A percentile compares a stretch with the other conserved stretches of the same genome.
phyloP scores from a whole-genome alignment of 163 green algal species.

The Prototheca cutis region DNA sequence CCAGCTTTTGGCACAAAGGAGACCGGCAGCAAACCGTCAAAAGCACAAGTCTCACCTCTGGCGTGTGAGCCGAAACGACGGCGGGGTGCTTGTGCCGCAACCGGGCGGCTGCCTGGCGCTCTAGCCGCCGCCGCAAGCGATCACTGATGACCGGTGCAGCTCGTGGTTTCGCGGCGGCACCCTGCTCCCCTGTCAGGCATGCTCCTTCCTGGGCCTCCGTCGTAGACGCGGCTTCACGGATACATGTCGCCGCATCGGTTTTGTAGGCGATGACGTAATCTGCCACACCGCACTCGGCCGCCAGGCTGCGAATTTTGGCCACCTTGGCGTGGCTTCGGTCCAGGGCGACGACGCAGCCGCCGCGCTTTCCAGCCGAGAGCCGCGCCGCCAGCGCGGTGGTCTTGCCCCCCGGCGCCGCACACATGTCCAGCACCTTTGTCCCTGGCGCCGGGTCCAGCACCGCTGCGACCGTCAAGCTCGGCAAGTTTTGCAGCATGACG shows the following conservation, averaged over 20 bases:
- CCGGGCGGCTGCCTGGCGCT: slow-evolving; percentile 28
- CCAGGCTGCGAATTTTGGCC: slow-evolving; percentile 36
- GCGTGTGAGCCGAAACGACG: slow-evolving; percentile 2
- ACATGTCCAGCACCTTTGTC: slow-evolving; percentile 70
- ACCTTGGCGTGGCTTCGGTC: slow-evolving; percentile 79
- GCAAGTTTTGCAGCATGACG: slow-evolving; percentile 81
- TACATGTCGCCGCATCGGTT: slow-evolving; percentile 59
- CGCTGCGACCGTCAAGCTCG: slow-evolving; percentile 57
- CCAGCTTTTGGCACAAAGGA: no score
- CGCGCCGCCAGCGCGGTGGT: slow-evolving; percentile 72
- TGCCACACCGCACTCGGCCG: slow-evolving; percentile 55
- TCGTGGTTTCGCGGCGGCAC: no score
- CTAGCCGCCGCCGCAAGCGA: slow-evolving; percentile 15
- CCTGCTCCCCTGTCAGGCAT: background rate
- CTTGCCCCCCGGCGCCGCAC: slow-evolving; percentile 57
- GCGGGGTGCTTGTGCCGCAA: slow-evolving; percentile 12
- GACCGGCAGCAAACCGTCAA: no score
- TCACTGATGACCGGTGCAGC: slow-evolving; percentile 2
- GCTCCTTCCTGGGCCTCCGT: background rate
- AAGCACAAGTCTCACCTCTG: slow-evolving; percentile 1
- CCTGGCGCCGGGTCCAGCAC: slow-evolving; percentile 58
- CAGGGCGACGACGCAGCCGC: slow-evolving; percentile 51
- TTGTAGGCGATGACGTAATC: slow-evolving; percentile 54
- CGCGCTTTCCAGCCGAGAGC: slow-evolving; percentile 35
- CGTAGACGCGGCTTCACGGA: slow-evolving; percentile 7